Evolutionary conservation across 2,329 filamentous ascomycete species (phyloP), one percentile per base, ranked within the genome.

Genomic region (Aspergillus oerlinghausenensis): DNA sequence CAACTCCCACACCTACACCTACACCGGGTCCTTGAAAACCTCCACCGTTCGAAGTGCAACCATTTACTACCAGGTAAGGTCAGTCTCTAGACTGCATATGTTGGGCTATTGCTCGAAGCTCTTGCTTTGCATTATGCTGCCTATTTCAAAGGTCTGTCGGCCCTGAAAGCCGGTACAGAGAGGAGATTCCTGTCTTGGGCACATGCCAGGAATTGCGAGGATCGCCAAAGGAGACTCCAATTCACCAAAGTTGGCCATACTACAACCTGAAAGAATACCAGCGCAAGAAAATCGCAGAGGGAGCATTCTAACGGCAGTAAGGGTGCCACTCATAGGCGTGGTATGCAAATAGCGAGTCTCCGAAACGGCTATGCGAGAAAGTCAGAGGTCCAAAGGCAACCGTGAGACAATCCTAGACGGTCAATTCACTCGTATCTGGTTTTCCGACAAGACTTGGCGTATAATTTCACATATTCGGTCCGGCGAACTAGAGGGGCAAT

Each of bases 1-100:
- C 82, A 0, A 80, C 82, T 1, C 85, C 82, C 1, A 88, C 85
- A 1, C 85, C 86, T 1, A 80, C 78, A 40, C 78, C 79, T 35
- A 71, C 75, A 3, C 69, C 71, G 1, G 70, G 67, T 10, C 67
- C 67, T 56, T 73, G 65, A 70, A 48, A 23, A 23, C 21, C 23
- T 29, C 21, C 43, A 6, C 21, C 11, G 23, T 25, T 21, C 19
- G 43, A 26, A 47, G 43, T 23, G 21, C 43, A 14, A 25, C 14
- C 11, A 23, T 14, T 23, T 43, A 38, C 32, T 17, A 38, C 14
- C 32, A 17, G 32, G 32, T 2, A 38, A 38, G 17, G 2, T 38
- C 32, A 17, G 32, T 3, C 17, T 38, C 7, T 17, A 38, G 7
- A 38, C 14, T 7, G 32, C 32, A 38, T 38, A 3, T 38, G 32